These are phyloP conservation scores for Tylopilus intermedius DNA, from an alignment of 768 basidiomycete species.

Conservation along the genomic window DNA sequence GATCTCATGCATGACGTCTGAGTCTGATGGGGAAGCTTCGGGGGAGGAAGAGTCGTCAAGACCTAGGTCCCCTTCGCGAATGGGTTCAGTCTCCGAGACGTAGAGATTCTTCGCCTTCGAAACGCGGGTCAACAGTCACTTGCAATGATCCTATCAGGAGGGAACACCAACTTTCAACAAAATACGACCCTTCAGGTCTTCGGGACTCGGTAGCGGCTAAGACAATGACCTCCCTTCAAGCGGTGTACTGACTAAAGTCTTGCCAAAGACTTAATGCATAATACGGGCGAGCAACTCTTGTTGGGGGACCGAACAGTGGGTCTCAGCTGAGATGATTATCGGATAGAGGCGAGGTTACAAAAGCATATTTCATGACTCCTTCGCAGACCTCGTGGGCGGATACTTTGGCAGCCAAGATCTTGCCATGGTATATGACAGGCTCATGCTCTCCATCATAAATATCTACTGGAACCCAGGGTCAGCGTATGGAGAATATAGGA, in stretches of 20 bases:
- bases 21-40: constrained; percentile 34
- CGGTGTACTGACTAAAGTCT: constrained; percentile 44
- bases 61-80: constrained; percentile 29
- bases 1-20: constrained; percentile 22
- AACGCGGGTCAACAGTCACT: background rate
- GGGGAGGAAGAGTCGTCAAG: constrained; percentile 43
- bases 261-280: constrained; percentile 60
- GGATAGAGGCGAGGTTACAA: constrained; percentile 86
- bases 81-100: constrained; percentile 37
- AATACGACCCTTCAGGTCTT: constrained; percentile 72
- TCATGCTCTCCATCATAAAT: constrained; percentile 84
- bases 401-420: constrained; percentile 81
- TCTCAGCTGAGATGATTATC: constrained; percentile 88
- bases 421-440: constrained; percentile 86
- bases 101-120: constrained; percentile 74
- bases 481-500: background rate
- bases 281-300: constrained; percentile 77
- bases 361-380: constrained; percentile 86
- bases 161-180: constrained; percentile 64
- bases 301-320: constrained; percentile 75
- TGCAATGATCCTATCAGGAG: background rate
- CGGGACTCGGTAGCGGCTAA: constrained; percentile 75
- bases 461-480: constrained; percentile 56
- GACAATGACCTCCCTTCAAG: constrained; percentile 46
- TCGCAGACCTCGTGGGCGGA: constrained; percentile 73